phyloP scores from a whole-genome alignment of 495 filamentous ascomycete genomes.

The Neohortaea acidophila region DNA sequence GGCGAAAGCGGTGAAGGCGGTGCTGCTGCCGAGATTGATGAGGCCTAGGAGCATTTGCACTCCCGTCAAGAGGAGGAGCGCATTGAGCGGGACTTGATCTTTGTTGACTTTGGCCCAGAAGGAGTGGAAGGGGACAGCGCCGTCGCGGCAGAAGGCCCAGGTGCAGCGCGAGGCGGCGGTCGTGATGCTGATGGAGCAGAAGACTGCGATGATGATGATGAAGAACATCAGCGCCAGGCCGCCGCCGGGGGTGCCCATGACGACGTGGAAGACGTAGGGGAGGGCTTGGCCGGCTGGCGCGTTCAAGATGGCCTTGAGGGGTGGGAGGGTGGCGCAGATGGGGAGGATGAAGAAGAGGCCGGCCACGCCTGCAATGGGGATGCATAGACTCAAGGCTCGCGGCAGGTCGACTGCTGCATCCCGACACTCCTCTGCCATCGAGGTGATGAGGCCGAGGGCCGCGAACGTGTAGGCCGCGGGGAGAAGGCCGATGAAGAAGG shows the following conservation, averaged over 20 bases:
- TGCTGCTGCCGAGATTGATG: conserved; percentile 39
- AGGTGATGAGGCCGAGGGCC: conserved; percentile 46
- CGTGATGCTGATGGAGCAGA: conserved; percentile 48
- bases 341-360: conserved; percentile 47
- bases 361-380: conserved; percentile 42
- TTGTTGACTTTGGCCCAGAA: conserved; percentile 44
- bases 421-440: conserved; percentile 34
- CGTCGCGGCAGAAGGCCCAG: conserved; percentile 38
- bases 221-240: conserved; percentile 34
- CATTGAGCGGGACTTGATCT: conserved; percentile 37
- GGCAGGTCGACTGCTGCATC: conserved; percentile 43
- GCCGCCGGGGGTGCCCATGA: conserved; percentile 32
- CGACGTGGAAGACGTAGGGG: conserved; percentile 23
- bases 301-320: conserved; percentile 29
- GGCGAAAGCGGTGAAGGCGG: conserved; percentile 42
- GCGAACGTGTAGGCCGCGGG: conserved; percentile 44
- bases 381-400: conserved; percentile 43
- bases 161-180: conserved; percentile 36
- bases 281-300: conserved; percentile 8
- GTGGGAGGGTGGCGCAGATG: conserved; percentile 37
- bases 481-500: conserved; percentile 37
- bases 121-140: conserved; percentile 29
- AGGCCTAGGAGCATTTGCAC: conserved; percentile 32
- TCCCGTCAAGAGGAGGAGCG: conserved; percentile 36
- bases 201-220: conserved; percentile 32